Evolutionary conservation across 805 yeast species (phyloP).

Genomic region (Lachancea thermotolerans): DNA sequence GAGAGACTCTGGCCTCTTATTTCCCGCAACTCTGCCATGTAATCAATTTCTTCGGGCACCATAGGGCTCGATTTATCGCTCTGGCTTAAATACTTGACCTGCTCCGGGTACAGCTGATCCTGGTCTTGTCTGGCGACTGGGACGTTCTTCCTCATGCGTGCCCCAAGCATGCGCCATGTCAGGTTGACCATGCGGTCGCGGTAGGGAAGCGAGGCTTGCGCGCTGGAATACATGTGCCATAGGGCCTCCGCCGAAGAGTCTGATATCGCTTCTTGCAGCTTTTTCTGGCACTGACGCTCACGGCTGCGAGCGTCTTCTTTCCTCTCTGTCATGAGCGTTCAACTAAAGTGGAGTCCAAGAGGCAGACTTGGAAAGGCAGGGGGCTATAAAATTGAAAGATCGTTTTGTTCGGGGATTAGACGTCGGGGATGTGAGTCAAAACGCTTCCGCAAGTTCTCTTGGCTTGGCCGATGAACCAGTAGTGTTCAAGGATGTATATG

Average conservation of each 20-base stretch:
- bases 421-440: no score
- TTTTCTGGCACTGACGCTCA: slow-evolving; percentile 6
- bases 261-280: slow-evolving; percentile 25
- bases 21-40: slow-evolving; percentile 1
- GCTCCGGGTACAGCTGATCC: not conserved
- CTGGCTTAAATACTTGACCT: not conserved
- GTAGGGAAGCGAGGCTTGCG: slow-evolving; percentile 68
- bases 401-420: no score
- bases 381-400: no score
- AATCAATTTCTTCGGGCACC: not conserved
- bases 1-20: not conserved
- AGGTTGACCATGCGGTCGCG: slow-evolving; percentile 73
- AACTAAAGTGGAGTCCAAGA: not conserved
- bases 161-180: slow-evolving; percentile 81
- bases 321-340: slow-evolving; percentile 1
- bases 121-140: not conserved
- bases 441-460: no score
- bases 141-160: slow-evolving; percentile 26
- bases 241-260: slow-evolving; percentile 44
- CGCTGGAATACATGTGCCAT: slow-evolving; percentile 79
- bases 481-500: no score
- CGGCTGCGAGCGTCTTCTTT: slow-evolving; percentile 3
- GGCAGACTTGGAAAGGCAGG: not conserved
- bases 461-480: no score
- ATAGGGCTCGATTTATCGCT: not conserved